Percentiles rank a stretch among this genome's conserved stretches.
phyloP scores from a whole-genome alignment of 352 stramenopile genomes.

The Pythium insidiosum region DNA sequence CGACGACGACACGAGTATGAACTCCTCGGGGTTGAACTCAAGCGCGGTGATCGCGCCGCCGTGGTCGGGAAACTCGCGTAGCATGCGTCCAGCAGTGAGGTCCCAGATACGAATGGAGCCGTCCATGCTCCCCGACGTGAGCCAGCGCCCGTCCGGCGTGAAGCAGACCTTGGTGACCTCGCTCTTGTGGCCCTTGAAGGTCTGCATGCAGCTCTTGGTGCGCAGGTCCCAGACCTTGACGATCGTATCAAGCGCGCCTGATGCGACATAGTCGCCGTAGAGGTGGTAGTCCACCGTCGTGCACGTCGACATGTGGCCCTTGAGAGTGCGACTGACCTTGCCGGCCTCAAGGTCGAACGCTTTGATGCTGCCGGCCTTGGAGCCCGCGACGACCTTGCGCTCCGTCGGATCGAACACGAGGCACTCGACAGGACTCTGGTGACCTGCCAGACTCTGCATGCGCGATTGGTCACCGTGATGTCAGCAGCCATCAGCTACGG shows the following conservation, averaged over 20 bases:
- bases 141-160: conserved; percentile 74
- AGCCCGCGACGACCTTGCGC: conserved; percentile 67
- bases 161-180: conserved; percentile 76
- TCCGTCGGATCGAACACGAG: conserved; percentile 76
- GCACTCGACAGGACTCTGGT: conserved; percentile 72
- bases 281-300: conserved; percentile 78
- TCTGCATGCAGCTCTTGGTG: conserved; percentile 84
- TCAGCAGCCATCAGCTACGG: no score
- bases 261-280: conserved; percentile 83
- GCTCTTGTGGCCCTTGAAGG: conserved; percentile 72
- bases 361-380: conserved; percentile 78
- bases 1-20: conserved; percentile 74
- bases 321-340: conserved; percentile 73
- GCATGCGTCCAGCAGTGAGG: conserved; percentile 64
- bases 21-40: conserved; percentile 83
- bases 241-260: conserved; percentile 71
- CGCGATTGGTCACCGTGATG: no score
- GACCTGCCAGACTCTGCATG: conserved; percentile 56
- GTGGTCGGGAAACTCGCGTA: conserved; percentile 72
- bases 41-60: conserved; percentile 65
- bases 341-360: conserved; percentile 73
- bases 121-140: conserved; percentile 66
- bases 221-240: conserved; percentile 85
- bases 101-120: conserved; percentile 84
- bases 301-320: conserved; percentile 80